Evolutionary conservation across 306 rosid genomes (phyloP).

Genomic region (Vicia faba): DNA sequence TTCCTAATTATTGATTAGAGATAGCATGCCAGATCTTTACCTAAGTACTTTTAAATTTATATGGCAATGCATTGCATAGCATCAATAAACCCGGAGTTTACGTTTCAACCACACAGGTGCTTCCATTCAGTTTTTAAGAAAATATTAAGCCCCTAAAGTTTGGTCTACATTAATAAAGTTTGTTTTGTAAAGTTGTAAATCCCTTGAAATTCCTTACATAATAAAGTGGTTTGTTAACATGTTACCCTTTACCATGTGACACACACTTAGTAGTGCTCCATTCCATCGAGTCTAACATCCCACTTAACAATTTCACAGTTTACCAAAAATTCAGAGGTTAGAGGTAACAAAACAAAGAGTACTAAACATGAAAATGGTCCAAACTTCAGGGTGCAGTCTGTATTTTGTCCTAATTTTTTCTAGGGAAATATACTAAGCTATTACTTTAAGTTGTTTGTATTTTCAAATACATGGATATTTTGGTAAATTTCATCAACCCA

Average conservation of each 20-base stretch:
- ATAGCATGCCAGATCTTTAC: constrained; percentile 12
- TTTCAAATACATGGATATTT: constrained; percentile 5
- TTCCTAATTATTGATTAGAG: neutral
- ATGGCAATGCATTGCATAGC: neutral
- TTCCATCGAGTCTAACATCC: neutral
- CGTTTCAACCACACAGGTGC: neutral
- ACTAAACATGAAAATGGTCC: constrained; percentile 7
- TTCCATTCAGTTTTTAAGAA: constrained; percentile 6
- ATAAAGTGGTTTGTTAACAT: constrained; percentile 2
- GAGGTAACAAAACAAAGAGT: neutral
- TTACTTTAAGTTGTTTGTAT: constrained; percentile 1
- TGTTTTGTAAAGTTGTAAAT: neutral
- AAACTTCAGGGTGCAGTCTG: constrained; percentile 7
- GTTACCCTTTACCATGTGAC: neutral
- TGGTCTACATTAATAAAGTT: neutral
- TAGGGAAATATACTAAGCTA: constrained; percentile 7
- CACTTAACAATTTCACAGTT: neutral
- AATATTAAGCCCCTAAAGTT: neutral
- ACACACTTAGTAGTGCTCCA: neutral
- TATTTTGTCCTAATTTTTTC: constrained; percentile 2
- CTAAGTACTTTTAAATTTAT: constrained; percentile 2
- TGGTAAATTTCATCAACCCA: constrained; percentile 16
- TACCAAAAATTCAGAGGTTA: neutral
- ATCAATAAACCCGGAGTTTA: constrained; percentile 4
- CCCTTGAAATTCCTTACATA: neutral